Evolutionary conservation across 805 yeast genomes (phyloP), one percentile per base, ranked within the genome.

Genomic region (Brettanomyces nanus): DNA sequence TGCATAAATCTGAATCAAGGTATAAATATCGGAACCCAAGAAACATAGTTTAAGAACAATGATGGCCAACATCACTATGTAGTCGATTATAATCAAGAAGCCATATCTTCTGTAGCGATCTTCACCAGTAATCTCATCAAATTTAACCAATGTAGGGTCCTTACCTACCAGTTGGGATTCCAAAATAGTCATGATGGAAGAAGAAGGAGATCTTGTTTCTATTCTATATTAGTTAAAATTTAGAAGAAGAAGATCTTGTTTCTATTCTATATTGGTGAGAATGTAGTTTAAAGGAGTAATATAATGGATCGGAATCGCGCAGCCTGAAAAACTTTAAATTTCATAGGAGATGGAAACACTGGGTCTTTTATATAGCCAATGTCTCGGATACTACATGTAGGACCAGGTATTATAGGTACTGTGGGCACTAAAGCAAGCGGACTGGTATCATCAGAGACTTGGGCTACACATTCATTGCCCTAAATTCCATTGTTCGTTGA

Each of bases 1-100:
- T 1, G 82, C 92, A 47, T 85, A 63, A 30, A 86, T 69, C 47
- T 73, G 77, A 40, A 86, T 60, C 56, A 90, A 76, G 0, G 95
- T 85, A 62, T 84, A 86, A 19, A 85, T 66, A 62, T 86, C 96
- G 2, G 83, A 71, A 1, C 67, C 82, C 35, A 76, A 53, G 37
- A 79, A 62, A 1, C 77, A 67, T 13, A 75, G 53, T 32, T 77
- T 66, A 37, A 84, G 55, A n/a, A 71, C 45, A 19, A 73, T 48
- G 59, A 58, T 46, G 7, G 52, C 21, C 28, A 75, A 61, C 53
- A 66, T 54, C 35, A 59, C 45, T 6, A 61, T 28, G 46, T 71
- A 77, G 41, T 65, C 64, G 31, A 63, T 42, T 1, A 78, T 42
- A 1, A 79, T 73, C 32, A 66, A 45, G 38, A 62, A 51, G 11